Evolutionary conservation across 805 yeast species (phyloP).

Genomic region (Allodekkera sacchari): DNA sequence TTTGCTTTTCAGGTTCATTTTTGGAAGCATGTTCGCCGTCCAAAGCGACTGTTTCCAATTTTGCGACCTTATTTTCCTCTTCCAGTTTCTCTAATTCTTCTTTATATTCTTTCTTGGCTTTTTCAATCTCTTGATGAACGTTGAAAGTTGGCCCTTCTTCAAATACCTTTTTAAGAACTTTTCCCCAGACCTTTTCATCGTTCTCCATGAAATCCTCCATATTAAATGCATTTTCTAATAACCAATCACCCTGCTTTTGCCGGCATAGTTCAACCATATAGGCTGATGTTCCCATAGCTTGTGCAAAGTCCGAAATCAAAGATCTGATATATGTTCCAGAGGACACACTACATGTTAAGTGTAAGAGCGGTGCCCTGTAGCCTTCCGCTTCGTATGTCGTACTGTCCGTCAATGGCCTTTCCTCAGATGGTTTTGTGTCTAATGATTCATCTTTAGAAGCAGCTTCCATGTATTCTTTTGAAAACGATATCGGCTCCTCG

Average conservation of each 20-base stretch:
- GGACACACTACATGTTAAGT: slow-evolving; percentile 71
- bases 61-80: slow-evolving; percentile 4
- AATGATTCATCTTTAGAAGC: slow-evolving; percentile 28
- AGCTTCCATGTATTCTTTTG: slow-evolving; percentile 43
- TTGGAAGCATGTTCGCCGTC: slow-evolving; percentile 5
- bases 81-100: slow-evolving; percentile 6
- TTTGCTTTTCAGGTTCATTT: slow-evolving; percentile 1
- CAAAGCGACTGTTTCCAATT: too few species aligned
- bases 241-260: slow-evolving; percentile 77
- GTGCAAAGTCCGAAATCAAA: slow-evolving; percentile 79
- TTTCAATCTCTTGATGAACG: slow-evolving; percentile 30
- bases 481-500: slow-evolving; percentile 53
- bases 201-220: slow-evolving; percentile 55
- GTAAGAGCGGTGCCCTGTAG: slow-evolving; percentile 58
- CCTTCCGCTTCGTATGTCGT: slow-evolving; percentile 28
- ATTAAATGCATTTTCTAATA: slow-evolving; percentile 58
- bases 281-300: slow-evolving; percentile 70
- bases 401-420: slow-evolving; percentile 28
- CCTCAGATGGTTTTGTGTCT: slow-evolving; percentile 31
- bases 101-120: slow-evolving; percentile 16
- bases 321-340: slow-evolving; percentile 95
- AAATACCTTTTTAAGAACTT: slow-evolving; percentile 49
- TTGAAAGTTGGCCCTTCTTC: slow-evolving; percentile 32
- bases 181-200: slow-evolving; percentile 63
- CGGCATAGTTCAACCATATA: slow-evolving; percentile 83